phyloP scores from a whole-genome alignment of 768 basidiomycete species.

The Calocybe indica region DNA sequence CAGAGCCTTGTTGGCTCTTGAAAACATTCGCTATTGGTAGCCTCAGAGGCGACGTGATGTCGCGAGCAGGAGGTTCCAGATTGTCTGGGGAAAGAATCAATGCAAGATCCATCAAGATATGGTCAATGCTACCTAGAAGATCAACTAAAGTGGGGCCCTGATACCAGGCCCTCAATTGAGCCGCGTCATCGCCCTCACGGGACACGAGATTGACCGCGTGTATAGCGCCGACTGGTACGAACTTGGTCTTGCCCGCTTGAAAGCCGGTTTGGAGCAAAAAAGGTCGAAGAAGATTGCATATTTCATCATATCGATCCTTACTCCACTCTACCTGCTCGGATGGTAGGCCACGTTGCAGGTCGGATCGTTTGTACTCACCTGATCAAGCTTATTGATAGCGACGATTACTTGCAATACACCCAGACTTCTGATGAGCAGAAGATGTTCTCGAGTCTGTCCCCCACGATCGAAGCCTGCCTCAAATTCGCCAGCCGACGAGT shows the following conservation, averaged over 20 bases:
- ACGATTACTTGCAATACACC: slow-evolving; percentile 90
- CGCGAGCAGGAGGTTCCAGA: slow-evolving; percentile 74
- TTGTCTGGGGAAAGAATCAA: slow-evolving; percentile 45
- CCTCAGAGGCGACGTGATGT: slow-evolving; percentile 71
- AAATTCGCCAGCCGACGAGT: slow-evolving; percentile 86
- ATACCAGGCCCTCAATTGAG: slow-evolving; percentile 68
- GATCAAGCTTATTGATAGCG: slow-evolving; percentile 93
- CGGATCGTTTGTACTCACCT: slow-evolving; percentile 38
- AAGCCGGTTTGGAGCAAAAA: slow-evolving; percentile 92
- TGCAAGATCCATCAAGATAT: background rate
- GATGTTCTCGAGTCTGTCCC: slow-evolving; percentile 93
- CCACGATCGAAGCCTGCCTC: slow-evolving; percentile 93
- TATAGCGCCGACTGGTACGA: slow-evolving; percentile 88
- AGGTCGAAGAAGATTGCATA: slow-evolving; percentile 62
- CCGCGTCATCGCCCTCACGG: slow-evolving; percentile 39
- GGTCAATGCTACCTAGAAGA: slow-evolving; percentile 51
- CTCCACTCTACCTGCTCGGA: slow-evolving; percentile 77
- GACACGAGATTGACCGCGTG: slow-evolving; percentile 77
- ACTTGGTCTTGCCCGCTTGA: slow-evolving; percentile 67
- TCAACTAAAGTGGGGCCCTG: slow-evolving; percentile 80
- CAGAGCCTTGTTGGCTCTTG: slow-evolving; percentile 69
- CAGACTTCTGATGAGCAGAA: slow-evolving; percentile 85
- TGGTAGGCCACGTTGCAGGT: background rate
- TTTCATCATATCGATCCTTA: slow-evolving; percentile 78
- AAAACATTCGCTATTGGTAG: slow-evolving; percentile 95